These are phyloP conservation scores for Floccularia luteovirens DNA, from an alignment of 768 basidiomycete species.

Conservation along the genomic window DNA sequence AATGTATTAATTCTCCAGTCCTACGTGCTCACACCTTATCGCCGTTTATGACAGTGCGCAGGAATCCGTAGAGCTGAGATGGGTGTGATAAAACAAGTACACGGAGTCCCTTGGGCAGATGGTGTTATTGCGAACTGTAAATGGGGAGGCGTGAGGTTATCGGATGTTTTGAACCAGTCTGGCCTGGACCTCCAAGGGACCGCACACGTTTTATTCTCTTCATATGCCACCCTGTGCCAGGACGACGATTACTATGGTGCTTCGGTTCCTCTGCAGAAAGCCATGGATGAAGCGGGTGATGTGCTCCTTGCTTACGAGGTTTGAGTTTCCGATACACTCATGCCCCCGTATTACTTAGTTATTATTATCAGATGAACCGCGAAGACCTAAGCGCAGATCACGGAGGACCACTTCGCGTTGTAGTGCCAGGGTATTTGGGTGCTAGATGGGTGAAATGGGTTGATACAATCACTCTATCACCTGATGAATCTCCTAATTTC, in stretches of 20 bases:
- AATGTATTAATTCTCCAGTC: not conserved
- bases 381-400: slow-evolving; percentile 50
- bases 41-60: too few species aligned
- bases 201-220: slow-evolving; percentile 53
- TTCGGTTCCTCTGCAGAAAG: slow-evolving; percentile 50
- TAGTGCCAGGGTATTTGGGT: slow-evolving; percentile 61
- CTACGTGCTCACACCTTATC: slow-evolving; percentile 3
- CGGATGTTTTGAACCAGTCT: slow-evolving; percentile 43
- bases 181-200: slow-evolving; percentile 26
- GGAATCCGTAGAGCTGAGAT: slow-evolving; percentile 65
- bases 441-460: slow-evolving; percentile 78
- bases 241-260: slow-evolving; percentile 58
- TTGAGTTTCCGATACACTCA: slow-evolving; percentile 2
- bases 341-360: not conserved
- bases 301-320: slow-evolving; percentile 62
- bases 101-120: slow-evolving; percentile 58
- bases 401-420: slow-evolving; percentile 59
- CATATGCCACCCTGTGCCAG: slow-evolving; percentile 51
- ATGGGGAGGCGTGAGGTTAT: slow-evolving; percentile 57
- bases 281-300: slow-evolving; percentile 35
- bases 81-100: slow-evolving; percentile 47
- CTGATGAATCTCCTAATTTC: slow-evolving; percentile 54
- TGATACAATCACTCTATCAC: slow-evolving; percentile 47
- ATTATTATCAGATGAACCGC: slow-evolving; percentile 53
- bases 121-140: slow-evolving; percentile 64